A percentile compares a stretch with the other conserved stretches of the same genome.
phyloP scores from a whole-genome alignment of 495 filamentous ascomycete genomes.

The Paragyromitra xinjiangensis region DNA sequence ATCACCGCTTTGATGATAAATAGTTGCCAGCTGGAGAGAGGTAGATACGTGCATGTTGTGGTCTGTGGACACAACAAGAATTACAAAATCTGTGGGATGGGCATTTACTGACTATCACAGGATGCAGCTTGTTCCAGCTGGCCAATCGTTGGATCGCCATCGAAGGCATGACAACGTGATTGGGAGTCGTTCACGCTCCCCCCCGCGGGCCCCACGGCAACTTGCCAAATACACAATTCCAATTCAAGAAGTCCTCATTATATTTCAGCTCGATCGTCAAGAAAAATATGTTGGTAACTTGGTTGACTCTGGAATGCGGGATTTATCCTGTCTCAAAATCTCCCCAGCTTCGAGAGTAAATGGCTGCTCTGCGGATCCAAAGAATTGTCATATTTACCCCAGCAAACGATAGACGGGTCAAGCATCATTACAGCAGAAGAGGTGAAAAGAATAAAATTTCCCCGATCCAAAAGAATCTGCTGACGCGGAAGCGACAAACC shows the following conservation, averaged over 20 bases:
- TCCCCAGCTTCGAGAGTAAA: constrained; percentile 12
- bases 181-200: constrained; percentile 36
- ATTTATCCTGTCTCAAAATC: constrained; percentile 22
- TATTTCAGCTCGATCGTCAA: constrained; percentile 38
- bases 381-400: constrained; percentile 13
- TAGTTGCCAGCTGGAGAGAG: constrained; percentile 1
- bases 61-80: constrained; percentile 10
- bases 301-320: constrained; percentile 30
- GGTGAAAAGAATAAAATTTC: constrained; percentile 9
- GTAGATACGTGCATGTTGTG: constrained; percentile 23
- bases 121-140: constrained; percentile 26
- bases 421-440: constrained; percentile 22
- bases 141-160: constrained; percentile 34
- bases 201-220: constrained; percentile 39
- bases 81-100: constrained; percentile 12
- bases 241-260: constrained; percentile 27
- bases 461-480: constrained; percentile 18
- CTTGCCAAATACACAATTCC: constrained; percentile 12
- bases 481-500: constrained; percentile 20
- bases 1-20: constrained; percentile 21
- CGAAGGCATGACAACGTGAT: constrained; percentile 43
- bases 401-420: constrained; percentile 17
- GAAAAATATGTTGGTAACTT: constrained; percentile 34
- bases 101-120: constrained; percentile 31
- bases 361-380: neutral